phyloP scores from a whole-genome alignment of 1,139 yeast genomes.

The Magnusiomyces paraingens region DNA sequence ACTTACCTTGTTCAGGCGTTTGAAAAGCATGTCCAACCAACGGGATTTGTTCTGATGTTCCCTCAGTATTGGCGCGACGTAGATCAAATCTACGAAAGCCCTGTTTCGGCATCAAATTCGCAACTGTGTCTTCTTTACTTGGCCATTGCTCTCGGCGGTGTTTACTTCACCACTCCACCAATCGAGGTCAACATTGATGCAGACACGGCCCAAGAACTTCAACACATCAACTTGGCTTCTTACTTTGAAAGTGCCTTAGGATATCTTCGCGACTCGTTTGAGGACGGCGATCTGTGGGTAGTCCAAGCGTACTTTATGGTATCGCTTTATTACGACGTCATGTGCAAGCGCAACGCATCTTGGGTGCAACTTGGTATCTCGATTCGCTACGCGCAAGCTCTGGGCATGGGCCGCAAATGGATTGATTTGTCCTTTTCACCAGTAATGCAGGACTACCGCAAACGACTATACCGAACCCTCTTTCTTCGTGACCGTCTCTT shows the following conservation, averaged over 20 bases:
- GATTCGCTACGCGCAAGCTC: constrained; percentile 30
- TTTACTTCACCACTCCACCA: constrained; percentile 27
- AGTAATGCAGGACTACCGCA: constrained; percentile 28
- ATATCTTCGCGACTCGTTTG: constrained; percentile 30
- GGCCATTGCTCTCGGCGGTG: constrained; percentile 40
- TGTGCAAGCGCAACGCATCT: constrained; percentile 38
- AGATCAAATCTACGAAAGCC: constrained; percentile 31
- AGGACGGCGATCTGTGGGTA: constrained; percentile 41
- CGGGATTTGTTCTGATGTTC: constrained; percentile 36
- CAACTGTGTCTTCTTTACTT: constrained; percentile 35
- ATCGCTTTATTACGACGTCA: constrained; percentile 37
- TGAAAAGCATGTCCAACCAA: constrained; percentile 35
- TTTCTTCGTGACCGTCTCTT: constrained; percentile 39
- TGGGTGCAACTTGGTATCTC: constrained; percentile 38
- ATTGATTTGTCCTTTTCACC: constrained; percentile 30
- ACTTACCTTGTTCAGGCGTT: constrained; percentile 32
- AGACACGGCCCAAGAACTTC: constrained; percentile 3
- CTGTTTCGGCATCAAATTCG: constrained; percentile 25
- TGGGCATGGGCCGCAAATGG: constrained; percentile 25
- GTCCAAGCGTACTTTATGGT: constrained; percentile 39
- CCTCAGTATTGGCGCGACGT: constrained; percentile 30
- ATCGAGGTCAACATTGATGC: not conserved
- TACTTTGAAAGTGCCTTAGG: constrained; percentile 36
- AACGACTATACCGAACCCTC: constrained; percentile 38
- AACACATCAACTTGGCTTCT: not conserved